Conservation (phyloP, 441 rosid genomes). For the Aleurites moluccanus region DNA sequence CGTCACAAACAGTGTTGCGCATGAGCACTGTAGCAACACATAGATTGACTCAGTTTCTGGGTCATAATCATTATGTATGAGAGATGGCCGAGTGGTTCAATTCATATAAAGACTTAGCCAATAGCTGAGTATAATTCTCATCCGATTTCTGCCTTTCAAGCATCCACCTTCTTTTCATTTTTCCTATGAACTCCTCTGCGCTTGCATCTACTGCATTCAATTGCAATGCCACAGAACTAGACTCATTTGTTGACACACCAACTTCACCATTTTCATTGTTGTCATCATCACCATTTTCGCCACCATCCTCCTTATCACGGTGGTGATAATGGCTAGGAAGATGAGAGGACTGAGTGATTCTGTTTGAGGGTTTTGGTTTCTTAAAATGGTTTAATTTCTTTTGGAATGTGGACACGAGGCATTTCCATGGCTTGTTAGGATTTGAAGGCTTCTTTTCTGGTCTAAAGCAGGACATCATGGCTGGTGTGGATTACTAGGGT, state of each 20-base stretch:
- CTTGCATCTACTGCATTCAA: slow-evolving; percentile 34
- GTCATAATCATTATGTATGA: no score
- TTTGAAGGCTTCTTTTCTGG: slow-evolving; percentile 20
- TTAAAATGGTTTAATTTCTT: slow-evolving; percentile 2
- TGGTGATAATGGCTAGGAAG: not conserved
- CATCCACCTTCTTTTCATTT: slow-evolving; percentile 18
- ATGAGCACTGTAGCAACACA: no score
- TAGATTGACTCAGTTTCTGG: no score
- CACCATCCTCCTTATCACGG: not conserved
- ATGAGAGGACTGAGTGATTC: not conserved
- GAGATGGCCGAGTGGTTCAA: no score
- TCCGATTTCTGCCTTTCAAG: slow-evolving; percentile 33
- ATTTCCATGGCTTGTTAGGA: slow-evolving; percentile 22
- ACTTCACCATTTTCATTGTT: not conserved
- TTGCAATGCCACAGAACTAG: not conserved
- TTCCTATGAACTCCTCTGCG: slow-evolving; percentile 34
- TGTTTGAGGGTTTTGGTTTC: not conserved
- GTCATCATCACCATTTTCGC: not conserved
- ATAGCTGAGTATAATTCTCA: slow-evolving; percentile 23
- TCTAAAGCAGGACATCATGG: slow-evolving; percentile 16
- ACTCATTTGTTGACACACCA: not conserved
- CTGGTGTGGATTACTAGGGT: not conserved
- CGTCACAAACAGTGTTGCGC: no score
- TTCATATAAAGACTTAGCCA: slow-evolving; percentile 16
- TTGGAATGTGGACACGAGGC: slow-evolving; percentile 13